Percentiles rank a stretch among this genome's conserved stretches.
These are phyloP conservation scores for Fistulinella staudtii DNA, from an alignment of 1,284 basidiomycete species.

Conservation along the genomic window DNA sequence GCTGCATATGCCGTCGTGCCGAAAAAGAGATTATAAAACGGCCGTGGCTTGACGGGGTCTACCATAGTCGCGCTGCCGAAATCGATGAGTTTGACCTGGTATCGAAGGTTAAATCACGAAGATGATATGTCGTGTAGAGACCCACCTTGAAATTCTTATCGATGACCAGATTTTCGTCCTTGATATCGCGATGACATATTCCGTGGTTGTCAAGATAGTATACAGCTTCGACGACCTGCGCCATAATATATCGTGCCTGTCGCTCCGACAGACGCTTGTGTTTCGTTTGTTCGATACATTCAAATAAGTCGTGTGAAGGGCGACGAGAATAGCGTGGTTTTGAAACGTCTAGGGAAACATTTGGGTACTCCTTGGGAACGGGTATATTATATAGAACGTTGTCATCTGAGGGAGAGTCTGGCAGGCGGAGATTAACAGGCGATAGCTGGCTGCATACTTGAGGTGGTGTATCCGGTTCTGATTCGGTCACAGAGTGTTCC, in stretches of 20 bases:
- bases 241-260: conserved; percentile 79
- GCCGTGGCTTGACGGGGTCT: conserved; percentile 60
- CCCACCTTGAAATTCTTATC: conserved; percentile 67
- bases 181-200: conserved; percentile 88
- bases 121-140: not conserved
- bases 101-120: conserved; percentile 4
- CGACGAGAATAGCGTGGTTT: conserved; percentile 63
- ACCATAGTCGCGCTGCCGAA: conserved; percentile 86
- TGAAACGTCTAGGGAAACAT: conserved; percentile 15
- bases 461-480: conserved; percentile 43
- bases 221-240: conserved; percentile 84
- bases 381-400: conserved; percentile 7
- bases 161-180: conserved; percentile 90
- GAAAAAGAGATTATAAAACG: conserved; percentile 73
- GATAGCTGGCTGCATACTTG: conserved; percentile 27
- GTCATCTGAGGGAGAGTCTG: conserved; percentile 14
- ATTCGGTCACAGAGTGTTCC: conserved; percentile 42
- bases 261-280: conserved; percentile 77
- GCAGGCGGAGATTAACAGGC: conserved; percentile 20
- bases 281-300: conserved; percentile 85
- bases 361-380: conserved; percentile 9
- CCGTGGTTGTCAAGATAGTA: conserved; percentile 73
- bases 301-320: conserved; percentile 86
- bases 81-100: conserved; percentile 87
- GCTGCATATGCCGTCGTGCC: conserved; percentile 80